Base-by-base conservation (phyloP, 1,284 basidiomycete species). In the Takashimella tepidaria region DNA sequence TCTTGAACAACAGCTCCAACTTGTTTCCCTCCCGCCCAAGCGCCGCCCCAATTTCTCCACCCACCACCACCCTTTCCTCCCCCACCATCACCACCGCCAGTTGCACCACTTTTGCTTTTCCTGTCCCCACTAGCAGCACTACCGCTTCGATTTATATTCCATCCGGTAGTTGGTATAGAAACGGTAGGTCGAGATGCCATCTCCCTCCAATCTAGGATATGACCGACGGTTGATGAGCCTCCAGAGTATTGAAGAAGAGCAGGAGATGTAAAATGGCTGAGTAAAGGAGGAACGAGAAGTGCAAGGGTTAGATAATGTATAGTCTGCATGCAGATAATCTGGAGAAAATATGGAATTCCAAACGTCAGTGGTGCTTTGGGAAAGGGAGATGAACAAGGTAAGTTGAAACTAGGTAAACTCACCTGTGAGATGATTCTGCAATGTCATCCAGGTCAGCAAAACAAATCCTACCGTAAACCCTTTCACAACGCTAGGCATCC, bases 171-270 rank as follows among this genome's bases (percentile, higher is more conserved):
- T 51, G 41, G 5, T 45, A 41, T 46, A 51, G 57, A 54, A 1
- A 86, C 82, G 0, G 89, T 91, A 2, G 87, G 83, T 53, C 82
- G 77, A 6, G 89, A 88, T 1, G 89, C 88, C 81, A 98, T 86
- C 73, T 97, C 89, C 46, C 91, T 82, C 95, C 95, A 98, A 76
- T 98, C 93, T 83, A 98, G 89, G 25, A 98, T 79, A 53, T 72
- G 73, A 3, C 63, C 63, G 3, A 75, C 69, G 0, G 73, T 73
- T 13, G 64, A 58, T 22, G 75, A 57, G 2, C 76, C 75, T 20
- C 75, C 93, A 70, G 92, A 89, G 70, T 92, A 91, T 20, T 80
- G 78, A 12, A 98, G 79, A 8, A 87, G 83, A 26, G 79, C 75
- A 1, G 85, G 79, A 45, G 89, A 83, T 1, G 92, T 88, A 67